These are phyloP conservation scores for Heracleum sosnowskyi DNA, from an alignment of 129 eudicot species.

Conservation along the genomic window DNA sequence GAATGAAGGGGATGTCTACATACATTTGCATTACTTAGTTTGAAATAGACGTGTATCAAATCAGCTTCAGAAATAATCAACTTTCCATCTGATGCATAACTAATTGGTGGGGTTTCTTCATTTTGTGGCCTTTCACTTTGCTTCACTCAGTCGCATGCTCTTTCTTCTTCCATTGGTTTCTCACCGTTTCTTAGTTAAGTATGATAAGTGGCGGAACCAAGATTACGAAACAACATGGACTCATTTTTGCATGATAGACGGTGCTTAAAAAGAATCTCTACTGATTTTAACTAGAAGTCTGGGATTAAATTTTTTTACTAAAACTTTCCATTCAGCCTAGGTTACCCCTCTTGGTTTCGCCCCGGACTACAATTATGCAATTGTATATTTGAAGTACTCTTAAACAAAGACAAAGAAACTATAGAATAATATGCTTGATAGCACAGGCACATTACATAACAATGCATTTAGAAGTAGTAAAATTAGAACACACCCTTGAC, in stretches of 20 bases:
- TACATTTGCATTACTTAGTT: background rate
- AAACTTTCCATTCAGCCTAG: too few relatives aligned
- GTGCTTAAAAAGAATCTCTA: too few relatives aligned
- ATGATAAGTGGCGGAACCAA: too few relatives aligned
- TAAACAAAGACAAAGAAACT: background rate
- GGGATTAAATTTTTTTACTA: too few relatives aligned
- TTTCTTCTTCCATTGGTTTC: background rate
- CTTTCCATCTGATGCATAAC: background rate
- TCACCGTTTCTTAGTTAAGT: background rate
- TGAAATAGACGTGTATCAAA: background rate
- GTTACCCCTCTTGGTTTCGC: too few relatives aligned
- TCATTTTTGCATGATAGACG: too few relatives aligned
- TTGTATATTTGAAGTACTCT: background rate
- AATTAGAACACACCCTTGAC: background rate
- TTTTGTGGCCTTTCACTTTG: constrained; percentile 9
- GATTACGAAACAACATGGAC: too few relatives aligned
- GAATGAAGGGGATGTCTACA: background rate
- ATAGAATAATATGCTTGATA: too few relatives aligned
- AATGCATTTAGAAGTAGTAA: background rate
- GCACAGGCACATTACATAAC: background rate
- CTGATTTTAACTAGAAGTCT: too few relatives aligned
- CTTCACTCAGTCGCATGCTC: constrained; percentile 18
- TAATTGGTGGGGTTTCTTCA: background rate
- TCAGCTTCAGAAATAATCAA: background rate
- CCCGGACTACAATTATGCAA: background rate